These are phyloP conservation scores for Quercus alba DNA, from an alignment of 306 rosid genomes.

Conservation along the genomic window DNA sequence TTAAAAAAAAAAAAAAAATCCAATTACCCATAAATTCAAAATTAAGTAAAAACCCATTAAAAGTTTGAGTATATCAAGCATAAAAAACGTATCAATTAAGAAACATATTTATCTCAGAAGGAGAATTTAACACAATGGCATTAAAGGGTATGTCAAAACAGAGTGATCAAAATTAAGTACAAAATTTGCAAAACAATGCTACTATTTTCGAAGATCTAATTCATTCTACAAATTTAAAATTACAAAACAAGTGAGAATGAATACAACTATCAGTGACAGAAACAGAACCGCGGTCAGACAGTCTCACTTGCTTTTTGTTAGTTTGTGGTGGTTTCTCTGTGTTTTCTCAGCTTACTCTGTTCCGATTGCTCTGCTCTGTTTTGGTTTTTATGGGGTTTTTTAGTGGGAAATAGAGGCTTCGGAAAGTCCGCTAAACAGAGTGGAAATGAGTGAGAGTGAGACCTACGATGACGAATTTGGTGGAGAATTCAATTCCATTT, in stretches of 20 bases:
- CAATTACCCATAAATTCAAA: slow-evolving; percentile 32
- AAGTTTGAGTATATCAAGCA: background rate
- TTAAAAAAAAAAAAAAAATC: background rate
- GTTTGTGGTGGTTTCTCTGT: background rate
- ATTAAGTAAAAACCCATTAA: background rate
- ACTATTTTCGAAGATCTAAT: background rate
- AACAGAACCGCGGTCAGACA: background rate
- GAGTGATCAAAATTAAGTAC: background rate
- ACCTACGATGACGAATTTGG: slow-evolving; percentile 16
- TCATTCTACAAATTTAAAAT: background rate
- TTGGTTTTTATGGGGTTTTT: background rate
- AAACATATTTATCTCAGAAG: background rate
- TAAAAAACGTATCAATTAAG: background rate
- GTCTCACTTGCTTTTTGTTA: background rate
- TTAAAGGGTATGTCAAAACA: background rate
- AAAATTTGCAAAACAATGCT: background rate
- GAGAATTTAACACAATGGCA: background rate
- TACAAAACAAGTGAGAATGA: background rate
- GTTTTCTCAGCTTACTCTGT: background rate
- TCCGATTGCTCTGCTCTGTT: background rate
- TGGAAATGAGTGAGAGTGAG: slow-evolving; percentile 3
- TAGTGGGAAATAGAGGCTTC: slow-evolving; percentile 9
- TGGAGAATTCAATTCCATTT: slow-evolving; percentile 12
- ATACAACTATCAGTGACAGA: background rate
- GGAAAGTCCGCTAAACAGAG: slow-evolving; percentile 32